phyloP scores from a whole-genome alignment of 2,329 filamentous ascomycete genomes.

The Aspergillus pseudoviridinutans region DNA sequence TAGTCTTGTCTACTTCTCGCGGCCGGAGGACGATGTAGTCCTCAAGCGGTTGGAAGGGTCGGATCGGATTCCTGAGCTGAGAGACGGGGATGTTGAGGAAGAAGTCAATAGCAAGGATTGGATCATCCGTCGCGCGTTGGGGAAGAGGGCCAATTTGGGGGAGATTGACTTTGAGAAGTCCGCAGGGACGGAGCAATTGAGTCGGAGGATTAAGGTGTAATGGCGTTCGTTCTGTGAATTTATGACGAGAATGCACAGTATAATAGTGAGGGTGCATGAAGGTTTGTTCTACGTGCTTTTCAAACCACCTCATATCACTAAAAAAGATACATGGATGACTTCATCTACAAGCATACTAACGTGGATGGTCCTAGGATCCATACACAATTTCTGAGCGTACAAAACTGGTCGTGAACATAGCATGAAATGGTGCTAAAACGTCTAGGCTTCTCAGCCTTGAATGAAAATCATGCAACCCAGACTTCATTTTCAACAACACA shows the following conservation, averaged over 20 bases:
- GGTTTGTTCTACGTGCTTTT: not conserved
- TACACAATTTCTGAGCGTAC: not conserved
- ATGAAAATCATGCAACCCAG: too few relatives aligned
- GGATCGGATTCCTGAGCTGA: constrained; percentile 29
- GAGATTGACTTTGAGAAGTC: constrained; percentile 31
- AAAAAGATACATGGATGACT: not conserved
- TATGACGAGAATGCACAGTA: not conserved
- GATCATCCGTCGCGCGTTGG: constrained; percentile 39
- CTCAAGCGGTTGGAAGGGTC: constrained; percentile 39
- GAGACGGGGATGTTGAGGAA: constrained; percentile 29
- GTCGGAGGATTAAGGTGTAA: constrained; percentile 27
- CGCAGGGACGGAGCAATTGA: constrained; percentile 32
- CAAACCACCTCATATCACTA: not conserved
- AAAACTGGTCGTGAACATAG: too few relatives aligned
- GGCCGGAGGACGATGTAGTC: constrained; percentile 48
- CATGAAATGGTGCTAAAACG: too few relatives aligned
- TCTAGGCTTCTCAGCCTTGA: too few relatives aligned
- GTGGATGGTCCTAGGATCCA: not conserved
- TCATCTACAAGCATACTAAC: not conserved
- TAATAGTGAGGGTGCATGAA: not conserved
- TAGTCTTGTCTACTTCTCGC: constrained; percentile 53
- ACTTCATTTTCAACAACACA: not conserved
- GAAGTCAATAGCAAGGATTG: constrained; percentile 40
- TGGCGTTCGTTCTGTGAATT: not conserved
- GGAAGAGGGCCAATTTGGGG: constrained; percentile 26